A percentile compares a stretch with the other conserved stretches of the same genome.
Conservation (phyloP, 805 yeast species). For the Candida khao-thaluensis region DNA sequence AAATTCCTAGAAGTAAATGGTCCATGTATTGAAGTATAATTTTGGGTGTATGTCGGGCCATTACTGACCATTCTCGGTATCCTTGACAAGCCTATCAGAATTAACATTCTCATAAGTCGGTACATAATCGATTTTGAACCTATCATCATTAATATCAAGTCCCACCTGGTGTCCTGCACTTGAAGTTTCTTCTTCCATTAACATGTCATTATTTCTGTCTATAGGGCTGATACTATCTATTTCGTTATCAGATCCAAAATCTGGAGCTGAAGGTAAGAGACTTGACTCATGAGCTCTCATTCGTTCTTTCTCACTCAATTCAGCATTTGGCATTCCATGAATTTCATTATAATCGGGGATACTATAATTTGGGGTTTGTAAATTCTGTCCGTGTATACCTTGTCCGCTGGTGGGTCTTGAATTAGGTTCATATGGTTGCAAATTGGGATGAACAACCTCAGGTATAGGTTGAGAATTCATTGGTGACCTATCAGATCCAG, state of each 20-base stretch:
- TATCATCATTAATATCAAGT: constrained; percentile 17
- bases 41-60: too few relatives aligned
- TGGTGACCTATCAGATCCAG: constrained; percentile 6
- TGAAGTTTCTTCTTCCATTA: constrained; percentile 1
- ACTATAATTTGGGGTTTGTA: background rate
- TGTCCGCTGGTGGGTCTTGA: too few relatives aligned
- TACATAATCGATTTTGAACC: constrained; percentile 29
- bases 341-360: constrained; percentile 29
- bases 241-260: constrained; percentile 20
- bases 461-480: constrained; percentile 15
- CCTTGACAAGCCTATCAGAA: constrained; percentile 7
- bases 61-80: too few relatives aligned
- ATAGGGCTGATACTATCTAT: constrained; percentile 22
- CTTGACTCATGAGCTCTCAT: constrained; percentile 55
- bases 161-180: background rate
- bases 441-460: constrained; percentile 11
- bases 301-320: constrained; percentile 58
- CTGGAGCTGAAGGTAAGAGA: constrained; percentile 54
- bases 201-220: constrained; percentile 12
- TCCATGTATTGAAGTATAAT: too few relatives aligned
- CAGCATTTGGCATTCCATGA: constrained; percentile 13
- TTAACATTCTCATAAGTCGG: constrained; percentile 26
- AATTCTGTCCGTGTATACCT: too few relatives aligned
- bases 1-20: too few relatives aligned
- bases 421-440: background rate